Evolutionary conservation across 257 asterid genomes (phyloP).

Genomic region (Solanum chmielewskii): DNA sequence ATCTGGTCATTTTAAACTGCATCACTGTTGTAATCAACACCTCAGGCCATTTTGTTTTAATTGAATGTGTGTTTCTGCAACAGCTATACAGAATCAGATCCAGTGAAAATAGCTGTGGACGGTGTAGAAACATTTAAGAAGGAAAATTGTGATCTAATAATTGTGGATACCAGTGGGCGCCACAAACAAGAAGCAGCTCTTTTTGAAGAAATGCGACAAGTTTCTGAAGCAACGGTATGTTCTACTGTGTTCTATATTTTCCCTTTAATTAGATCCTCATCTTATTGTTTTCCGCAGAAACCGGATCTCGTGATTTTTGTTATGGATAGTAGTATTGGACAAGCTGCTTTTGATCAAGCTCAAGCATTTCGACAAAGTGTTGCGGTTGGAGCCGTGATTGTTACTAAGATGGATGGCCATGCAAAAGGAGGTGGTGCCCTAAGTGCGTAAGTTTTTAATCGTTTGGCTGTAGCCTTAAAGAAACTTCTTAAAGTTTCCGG

Average conservation of each 20-base stretch:
- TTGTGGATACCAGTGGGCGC: constrained; percentile 97
- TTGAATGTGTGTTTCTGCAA: constrained; percentile 11
- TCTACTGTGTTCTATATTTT: background rate
- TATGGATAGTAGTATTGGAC: constrained; percentile 99
- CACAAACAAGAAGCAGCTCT: constrained; percentile 97
- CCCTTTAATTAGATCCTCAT: background rate
- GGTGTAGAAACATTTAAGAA: constrained; percentile 93
- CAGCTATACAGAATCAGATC: constrained; percentile 99
- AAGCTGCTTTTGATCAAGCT: constrained; percentile 98
- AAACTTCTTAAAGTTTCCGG: background rate
- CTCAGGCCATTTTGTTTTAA: background rate
- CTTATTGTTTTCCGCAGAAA: constrained; percentile 37
- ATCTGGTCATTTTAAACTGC: background rate
- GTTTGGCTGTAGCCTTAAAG: background rate
- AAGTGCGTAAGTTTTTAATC: constrained; percentile 72
- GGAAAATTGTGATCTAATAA: constrained; percentile 86
- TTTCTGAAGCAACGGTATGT: constrained; percentile 82
- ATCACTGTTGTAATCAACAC: background rate
- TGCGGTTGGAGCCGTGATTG: constrained; percentile 96
- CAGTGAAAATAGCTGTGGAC: constrained; percentile 87
- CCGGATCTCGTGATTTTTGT: constrained; percentile 94
- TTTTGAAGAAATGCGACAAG: constrained; percentile 99
- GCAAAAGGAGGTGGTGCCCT: constrained; percentile 99
- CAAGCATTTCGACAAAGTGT: constrained; percentile 97
- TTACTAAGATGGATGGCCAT: constrained; percentile 98